A percentile compares a stretch with the other conserved stretches of the same genome.
phyloP scores from a whole-genome alignment of 106 monocot genomes.

The Acorus gramineus region DNA sequence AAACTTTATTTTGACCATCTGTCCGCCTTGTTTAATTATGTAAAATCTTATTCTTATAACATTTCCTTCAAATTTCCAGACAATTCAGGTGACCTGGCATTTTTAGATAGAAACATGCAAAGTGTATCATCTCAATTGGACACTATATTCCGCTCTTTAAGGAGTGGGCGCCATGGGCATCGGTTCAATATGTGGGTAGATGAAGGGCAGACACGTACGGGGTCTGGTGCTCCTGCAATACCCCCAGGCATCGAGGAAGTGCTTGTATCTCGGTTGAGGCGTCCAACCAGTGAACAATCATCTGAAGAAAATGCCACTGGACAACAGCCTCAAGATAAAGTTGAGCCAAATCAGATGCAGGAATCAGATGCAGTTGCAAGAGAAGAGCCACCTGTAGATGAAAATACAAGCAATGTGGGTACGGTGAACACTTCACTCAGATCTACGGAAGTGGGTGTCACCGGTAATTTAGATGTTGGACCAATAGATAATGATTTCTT shows the following conservation, averaged over 20 bases:
- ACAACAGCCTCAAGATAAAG: constrained; percentile 24
- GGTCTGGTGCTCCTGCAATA: constrained; percentile 48
- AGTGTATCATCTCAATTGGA: constrained; percentile 66
- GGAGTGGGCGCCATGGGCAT: constrained; percentile 69
- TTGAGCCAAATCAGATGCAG: constrained; percentile 35
- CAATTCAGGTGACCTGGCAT: constrained; percentile 72
- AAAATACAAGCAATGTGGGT: constrained; percentile 37
- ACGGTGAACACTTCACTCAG: constrained; percentile 20
- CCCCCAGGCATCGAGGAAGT: constrained; percentile 93
- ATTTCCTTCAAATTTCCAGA: constrained; percentile 25
- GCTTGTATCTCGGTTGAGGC: constrained; percentile 69
- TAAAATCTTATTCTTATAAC: background rate
- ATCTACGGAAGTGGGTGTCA: constrained; percentile 9
- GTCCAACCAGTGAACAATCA: constrained; percentile 57
- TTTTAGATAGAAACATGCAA: constrained; percentile 71
- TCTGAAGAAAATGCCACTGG: constrained; percentile 30
- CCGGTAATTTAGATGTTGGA: constrained; percentile 16
- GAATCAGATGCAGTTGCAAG: constrained; percentile 26
- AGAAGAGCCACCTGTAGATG: constrained; percentile 22
- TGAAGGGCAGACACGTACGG: constrained; percentile 54
- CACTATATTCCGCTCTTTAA: constrained; percentile 74
- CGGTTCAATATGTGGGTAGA: constrained; percentile 95
- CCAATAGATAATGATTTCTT: constrained; percentile 17
- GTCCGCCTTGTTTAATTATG: background rate
- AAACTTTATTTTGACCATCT: background rate